Base-by-base conservation (phyloP, 441 rosid genomes). In the Gossypium lobatum region DNA sequence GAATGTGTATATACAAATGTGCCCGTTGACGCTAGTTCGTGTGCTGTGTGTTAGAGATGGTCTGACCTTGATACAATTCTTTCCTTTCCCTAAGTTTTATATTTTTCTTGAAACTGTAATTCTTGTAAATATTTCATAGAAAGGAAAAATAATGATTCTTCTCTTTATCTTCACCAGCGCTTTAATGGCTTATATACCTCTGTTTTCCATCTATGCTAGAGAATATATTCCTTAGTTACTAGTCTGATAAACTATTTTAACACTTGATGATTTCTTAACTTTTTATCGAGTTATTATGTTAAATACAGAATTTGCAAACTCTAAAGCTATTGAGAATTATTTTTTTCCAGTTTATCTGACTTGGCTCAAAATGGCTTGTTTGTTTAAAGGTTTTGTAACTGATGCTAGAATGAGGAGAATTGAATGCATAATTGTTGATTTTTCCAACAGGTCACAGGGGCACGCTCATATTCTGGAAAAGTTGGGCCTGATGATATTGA, bases 401-500 rank as follows among this genome's bases (percentile, higher is more conserved):
- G 34, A 65, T 59, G 58, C 58, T 59, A 9, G 66, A 72, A 72
- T 72, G 42, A n/a, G 23, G 58, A 42, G 13, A 37, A 23, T 16
- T 23, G 10, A 18, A 66, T 16, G 23, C 42, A 23, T 71, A 11
- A 42, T 17, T 25, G 37, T 21, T 21, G 8, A 34, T 65, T 55
- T 14, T 74, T 31, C 55, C 65, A 53, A 34, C 71, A 96, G 99
- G 90, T 86, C 75, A 96, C 98, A 4, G 97, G 96, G 63, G 95
- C 97, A 18, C 83, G 78, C 14, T 88, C 94, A 62, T 96, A 96
- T 83, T 77, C 95, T 76, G 99, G 99, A 78, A 96, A 92, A 84
- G 92, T 96, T 83, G 98, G 98, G 77, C 45, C 57, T 60, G 99
- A 91, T 77, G 99, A 96, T 74, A 80, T 64, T 1, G 98, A 92